Evolutionary conservation across 371 early-diverging fungal genomes (phyloP).

Genomic region (Furculomyces boomerangus): DNA sequence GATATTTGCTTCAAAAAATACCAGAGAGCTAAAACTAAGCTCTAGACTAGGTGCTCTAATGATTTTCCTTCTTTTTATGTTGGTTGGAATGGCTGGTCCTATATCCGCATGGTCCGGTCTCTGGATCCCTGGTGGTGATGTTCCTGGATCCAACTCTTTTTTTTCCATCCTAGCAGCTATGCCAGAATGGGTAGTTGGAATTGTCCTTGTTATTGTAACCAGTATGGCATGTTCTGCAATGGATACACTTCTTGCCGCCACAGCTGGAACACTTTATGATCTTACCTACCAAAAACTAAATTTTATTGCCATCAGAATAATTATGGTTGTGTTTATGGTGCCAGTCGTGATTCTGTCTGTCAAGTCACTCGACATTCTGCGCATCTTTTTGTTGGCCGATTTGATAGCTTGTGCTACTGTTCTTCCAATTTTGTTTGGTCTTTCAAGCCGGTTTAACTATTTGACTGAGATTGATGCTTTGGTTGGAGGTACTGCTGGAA

Average conservation of each 20-base stretch:
- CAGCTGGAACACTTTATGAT: slow-evolving; percentile 25
- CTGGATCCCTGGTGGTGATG: slow-evolving; percentile 19
- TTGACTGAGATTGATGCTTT: slow-evolving; percentile 22
- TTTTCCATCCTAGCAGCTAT: slow-evolving; percentile 22
- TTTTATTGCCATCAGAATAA: slow-evolving; percentile 16
- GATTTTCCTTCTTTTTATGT: slow-evolving; percentile 16
- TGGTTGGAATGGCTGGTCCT: slow-evolving; percentile 25
- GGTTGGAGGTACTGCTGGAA: slow-evolving; percentile 22
- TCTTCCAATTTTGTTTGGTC: slow-evolving; percentile 20
- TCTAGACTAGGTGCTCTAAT: slow-evolving; percentile 20
- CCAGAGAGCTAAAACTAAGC: slow-evolving; percentile 20
- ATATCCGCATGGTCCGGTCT: slow-evolving; percentile 26
- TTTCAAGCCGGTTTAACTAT: slow-evolving; percentile 12
- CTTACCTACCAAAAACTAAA: slow-evolving; percentile 15
- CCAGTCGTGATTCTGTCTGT: slow-evolving; percentile 20
- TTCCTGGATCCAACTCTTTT: slow-evolving; percentile 23
- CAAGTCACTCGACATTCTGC: slow-evolving; percentile 19
- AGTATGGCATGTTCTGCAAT: slow-evolving; percentile 26
- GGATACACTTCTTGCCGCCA: slow-evolving; percentile 23
- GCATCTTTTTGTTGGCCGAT: slow-evolving; percentile 24
- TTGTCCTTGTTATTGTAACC: slow-evolving; percentile 20
- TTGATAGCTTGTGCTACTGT: slow-evolving; percentile 23
- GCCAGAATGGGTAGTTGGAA: slow-evolving; percentile 21
- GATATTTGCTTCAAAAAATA: slow-evolving; percentile 24
- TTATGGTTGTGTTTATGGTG: slow-evolving; percentile 17